Conservation (phyloP, 2,329 filamentous ascomycete genomes). For the Colletotrichum incanum region DNA sequence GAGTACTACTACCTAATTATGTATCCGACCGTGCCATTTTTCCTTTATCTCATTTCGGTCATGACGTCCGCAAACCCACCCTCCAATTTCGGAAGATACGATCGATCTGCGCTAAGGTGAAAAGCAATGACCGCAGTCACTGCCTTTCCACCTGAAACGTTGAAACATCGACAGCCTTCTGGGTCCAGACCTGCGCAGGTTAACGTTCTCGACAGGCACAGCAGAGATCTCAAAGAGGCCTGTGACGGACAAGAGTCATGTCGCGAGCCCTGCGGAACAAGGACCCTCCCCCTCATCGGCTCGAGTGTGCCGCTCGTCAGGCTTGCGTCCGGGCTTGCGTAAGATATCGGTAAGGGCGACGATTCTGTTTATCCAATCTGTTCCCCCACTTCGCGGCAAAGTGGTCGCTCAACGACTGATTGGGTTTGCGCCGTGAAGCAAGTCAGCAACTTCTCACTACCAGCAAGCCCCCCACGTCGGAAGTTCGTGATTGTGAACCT, state of each 20-base stretch:
- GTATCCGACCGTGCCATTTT: conserved; percentile 14
- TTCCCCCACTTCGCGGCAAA: conserved; percentile 30
- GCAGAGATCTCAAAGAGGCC: conserved; percentile 1
- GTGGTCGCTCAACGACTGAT: not conserved
- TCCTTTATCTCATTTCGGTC: conserved; percentile 35
- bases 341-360: conserved; percentile 6
- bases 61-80: conserved; percentile 40
- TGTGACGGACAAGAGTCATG: conserved; percentile 28
- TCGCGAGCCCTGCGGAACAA: conserved; percentile 12
- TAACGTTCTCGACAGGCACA: conserved; percentile 29
- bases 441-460: not conserved
- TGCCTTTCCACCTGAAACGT: conserved; percentile 40
- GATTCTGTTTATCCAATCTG: not conserved
- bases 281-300: conserved; percentile 34
- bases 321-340: conserved; percentile 19
- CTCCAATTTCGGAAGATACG: conserved; percentile 41
- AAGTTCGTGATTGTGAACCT: not conserved
- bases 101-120: conserved; percentile 41
- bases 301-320: conserved; percentile 2
- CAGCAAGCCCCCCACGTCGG: not conserved
- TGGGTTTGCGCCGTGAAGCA: not conserved
- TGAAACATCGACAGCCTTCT: conserved; percentile 40
- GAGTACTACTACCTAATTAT: not conserved
- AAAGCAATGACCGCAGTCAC: conserved; percentile 34
- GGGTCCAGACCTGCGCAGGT: conserved; percentile 29